A percentile compares a stretch with the other conserved stretches of the same genome.
These are phyloP conservation scores for Fermentozyma sake DNA, from an alignment of 1,139 yeast genomes.

Conservation along the genomic window DNA sequence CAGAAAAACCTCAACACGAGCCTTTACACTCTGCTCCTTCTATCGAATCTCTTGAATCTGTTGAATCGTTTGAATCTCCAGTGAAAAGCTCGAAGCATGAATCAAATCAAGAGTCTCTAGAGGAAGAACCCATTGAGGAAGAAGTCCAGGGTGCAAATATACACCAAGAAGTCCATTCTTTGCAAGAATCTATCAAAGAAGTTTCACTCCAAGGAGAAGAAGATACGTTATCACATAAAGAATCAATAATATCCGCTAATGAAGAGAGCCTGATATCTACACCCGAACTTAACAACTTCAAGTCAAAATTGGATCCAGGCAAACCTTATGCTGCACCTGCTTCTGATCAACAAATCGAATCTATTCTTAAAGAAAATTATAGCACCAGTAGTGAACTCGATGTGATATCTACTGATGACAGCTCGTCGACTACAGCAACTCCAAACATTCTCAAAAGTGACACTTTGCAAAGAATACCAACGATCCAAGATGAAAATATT, in stretches of 20 bases:
- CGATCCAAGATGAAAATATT: constrained; percentile 34
- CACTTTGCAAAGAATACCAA: constrained; percentile 28
- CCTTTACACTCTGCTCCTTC: no score
- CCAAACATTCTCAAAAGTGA: constrained; percentile 15
- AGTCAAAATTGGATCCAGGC: constrained; percentile 36
- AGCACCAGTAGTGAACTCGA: constrained; percentile 13
- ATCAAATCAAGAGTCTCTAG: neutral
- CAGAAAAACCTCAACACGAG: no score
- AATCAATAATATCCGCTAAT: neutral
- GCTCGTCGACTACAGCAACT: constrained; percentile 2
- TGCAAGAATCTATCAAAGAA: no score
- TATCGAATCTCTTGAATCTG: no score
- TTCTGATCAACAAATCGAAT: constrained; percentile 1
- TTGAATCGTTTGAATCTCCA: no score
- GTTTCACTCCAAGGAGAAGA: no score
- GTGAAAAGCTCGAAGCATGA: neutral
- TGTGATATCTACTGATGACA: constrained; percentile 6
- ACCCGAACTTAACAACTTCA: constrained; percentile 11
- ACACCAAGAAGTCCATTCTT: no score
- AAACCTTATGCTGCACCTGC: constrained; percentile 1
- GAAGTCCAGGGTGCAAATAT: neutral
- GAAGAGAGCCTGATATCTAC: constrained; percentile 5
- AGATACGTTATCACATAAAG: no score
- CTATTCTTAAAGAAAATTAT: constrained; percentile 6
- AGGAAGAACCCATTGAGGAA: constrained; percentile 1